phyloP scores from a whole-genome alignment of 164 flowering plant species.

The Akebia trifoliata region DNA sequence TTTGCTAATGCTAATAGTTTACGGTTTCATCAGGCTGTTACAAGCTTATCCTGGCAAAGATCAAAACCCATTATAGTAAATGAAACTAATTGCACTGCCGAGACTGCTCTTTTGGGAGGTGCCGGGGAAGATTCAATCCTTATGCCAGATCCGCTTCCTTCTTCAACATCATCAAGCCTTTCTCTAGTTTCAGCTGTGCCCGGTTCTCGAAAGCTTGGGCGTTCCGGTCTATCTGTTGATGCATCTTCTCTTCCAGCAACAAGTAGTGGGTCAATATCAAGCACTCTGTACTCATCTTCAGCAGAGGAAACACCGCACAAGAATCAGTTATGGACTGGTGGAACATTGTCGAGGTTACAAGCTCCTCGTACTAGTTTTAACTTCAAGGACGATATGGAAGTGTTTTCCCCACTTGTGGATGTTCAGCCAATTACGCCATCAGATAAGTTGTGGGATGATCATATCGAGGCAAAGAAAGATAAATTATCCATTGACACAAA shows the following conservation, averaged over 20 bases:
- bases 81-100: constrained; percentile 70
- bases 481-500: constrained; percentile 40
- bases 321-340: constrained; percentile 57
- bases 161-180: constrained; percentile 49
- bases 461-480: constrained; percentile 54
- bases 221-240: constrained; percentile 37
- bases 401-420: constrained; percentile 94
- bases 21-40: constrained; percentile 60
- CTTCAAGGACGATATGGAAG: constrained; percentile 95
- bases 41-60: constrained; percentile 98
- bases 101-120: constrained; percentile 83
- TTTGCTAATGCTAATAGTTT: constrained; percentile 20
- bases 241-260: constrained; percentile 35
- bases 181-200: constrained; percentile 37
- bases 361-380: constrained; percentile 58
- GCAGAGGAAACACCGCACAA: constrained; percentile 71
- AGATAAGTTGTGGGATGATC: constrained; percentile 65
- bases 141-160: constrained; percentile 99
- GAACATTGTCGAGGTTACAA: constrained; percentile 58
- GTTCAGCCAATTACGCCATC: constrained; percentile 91
- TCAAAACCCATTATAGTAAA: constrained; percentile 73
- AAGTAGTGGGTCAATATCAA: constrained; percentile 35
- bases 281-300: constrained; percentile 29
- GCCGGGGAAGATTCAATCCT: constrained; percentile 83
- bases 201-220: constrained; percentile 46